phyloP scores from a whole-genome alignment of 73 alveolate genomes.

The Paramecium caudatum region DNA sequence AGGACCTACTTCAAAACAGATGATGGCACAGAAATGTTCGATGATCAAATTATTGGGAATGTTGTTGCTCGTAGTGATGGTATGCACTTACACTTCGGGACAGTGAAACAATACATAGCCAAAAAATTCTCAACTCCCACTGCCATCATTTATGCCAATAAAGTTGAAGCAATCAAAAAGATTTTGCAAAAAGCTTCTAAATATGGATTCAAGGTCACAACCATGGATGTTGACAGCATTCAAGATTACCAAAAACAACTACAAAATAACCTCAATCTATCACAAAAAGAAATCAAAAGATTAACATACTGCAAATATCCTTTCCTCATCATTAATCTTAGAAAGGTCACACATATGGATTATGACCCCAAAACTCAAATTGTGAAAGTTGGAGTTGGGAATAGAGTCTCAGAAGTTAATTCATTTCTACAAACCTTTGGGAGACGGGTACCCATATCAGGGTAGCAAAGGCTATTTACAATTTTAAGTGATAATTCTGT shows the following conservation, averaged over 20 bases:
- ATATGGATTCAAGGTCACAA: slow-evolving; percentile 58
- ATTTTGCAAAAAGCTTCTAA: slow-evolving; percentile 49
- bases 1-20: slow-evolving; percentile 21
- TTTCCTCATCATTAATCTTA: slow-evolving; percentile 47
- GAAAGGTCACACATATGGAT: slow-evolving; percentile 10
- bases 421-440: neutral
- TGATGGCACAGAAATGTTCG: slow-evolving; percentile 31
- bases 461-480: neutral
- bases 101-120: slow-evolving; percentile 15
- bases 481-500: slow-evolving; percentile 47
- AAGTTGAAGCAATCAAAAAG: slow-evolving; percentile 6
- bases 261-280: slow-evolving; percentile 1
- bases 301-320: slow-evolving; percentile 30
- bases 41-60: slow-evolving; percentile 32
- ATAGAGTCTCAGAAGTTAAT: neutral
- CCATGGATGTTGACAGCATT: slow-evolving; percentile 53
- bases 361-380: slow-evolving; percentile 16
- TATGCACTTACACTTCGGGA: slow-evolving; percentile 39
- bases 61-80: slow-evolving; percentile 42
- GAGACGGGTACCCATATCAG: slow-evolving; percentile 1
- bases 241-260: neutral
- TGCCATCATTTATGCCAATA: slow-evolving; percentile 9
- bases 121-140: slow-evolving; percentile 11
- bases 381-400: slow-evolving; percentile 51
- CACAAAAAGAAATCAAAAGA: neutral